Percentiles rank a stretch among this genome's conserved stretches.
These are phyloP conservation scores for Fusarium sp. DNA, from an alignment of 2,329 filamentous ascomycete genomes.

Conservation along the genomic window DNA sequence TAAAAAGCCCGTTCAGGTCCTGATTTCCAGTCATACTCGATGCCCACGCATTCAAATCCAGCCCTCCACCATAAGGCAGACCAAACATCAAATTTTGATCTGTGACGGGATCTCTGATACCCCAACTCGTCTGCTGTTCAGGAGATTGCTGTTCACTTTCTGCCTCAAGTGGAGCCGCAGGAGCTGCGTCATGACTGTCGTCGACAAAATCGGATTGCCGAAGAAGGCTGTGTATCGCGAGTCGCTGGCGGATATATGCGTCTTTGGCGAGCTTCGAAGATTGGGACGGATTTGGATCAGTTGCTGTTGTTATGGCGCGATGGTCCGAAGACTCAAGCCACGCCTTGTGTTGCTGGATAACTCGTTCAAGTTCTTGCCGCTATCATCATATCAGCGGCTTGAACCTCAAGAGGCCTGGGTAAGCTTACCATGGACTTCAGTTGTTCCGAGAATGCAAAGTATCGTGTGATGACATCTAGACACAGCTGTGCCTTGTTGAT, in stretches of 20 bases:
- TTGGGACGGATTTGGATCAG: slow-evolving; percentile 8
- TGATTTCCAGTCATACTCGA: slow-evolving; percentile 20
- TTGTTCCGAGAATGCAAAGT: slow-evolving; percentile 42
- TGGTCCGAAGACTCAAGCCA: slow-evolving; percentile 40
- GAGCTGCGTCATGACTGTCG: slow-evolving; percentile 48
- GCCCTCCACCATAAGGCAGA: slow-evolving; percentile 28
- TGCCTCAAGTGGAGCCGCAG: slow-evolving; percentile 29
- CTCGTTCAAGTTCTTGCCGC: slow-evolving; percentile 41
- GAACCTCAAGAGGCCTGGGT: accelerated
- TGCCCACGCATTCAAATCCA: slow-evolving; percentile 37
- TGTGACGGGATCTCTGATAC: slow-evolving; percentile 7
- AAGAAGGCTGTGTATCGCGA: slow-evolving; percentile 53
- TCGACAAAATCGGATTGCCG: slow-evolving; percentile 52
- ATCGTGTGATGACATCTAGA: slow-evolving; percentile 39
- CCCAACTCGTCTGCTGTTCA: slow-evolving; percentile 24
- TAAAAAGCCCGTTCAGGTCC: slow-evolving; percentile 27
- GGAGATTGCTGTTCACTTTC: slow-evolving; percentile 32
- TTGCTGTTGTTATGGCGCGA: slow-evolving; percentile 19
- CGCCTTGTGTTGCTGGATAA: slow-evolving; percentile 37
- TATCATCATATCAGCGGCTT: not conserved
- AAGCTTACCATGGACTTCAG: slow-evolving; percentile 38
- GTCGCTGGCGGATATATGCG: slow-evolving; percentile 41
- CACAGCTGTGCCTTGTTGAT: slow-evolving; percentile 40
- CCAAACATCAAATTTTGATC: slow-evolving; percentile 38
- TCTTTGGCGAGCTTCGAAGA: slow-evolving; percentile 34